phyloP scores from a whole-genome alignment of 768 basidiomycete species.

The Suillus placidus region DNA sequence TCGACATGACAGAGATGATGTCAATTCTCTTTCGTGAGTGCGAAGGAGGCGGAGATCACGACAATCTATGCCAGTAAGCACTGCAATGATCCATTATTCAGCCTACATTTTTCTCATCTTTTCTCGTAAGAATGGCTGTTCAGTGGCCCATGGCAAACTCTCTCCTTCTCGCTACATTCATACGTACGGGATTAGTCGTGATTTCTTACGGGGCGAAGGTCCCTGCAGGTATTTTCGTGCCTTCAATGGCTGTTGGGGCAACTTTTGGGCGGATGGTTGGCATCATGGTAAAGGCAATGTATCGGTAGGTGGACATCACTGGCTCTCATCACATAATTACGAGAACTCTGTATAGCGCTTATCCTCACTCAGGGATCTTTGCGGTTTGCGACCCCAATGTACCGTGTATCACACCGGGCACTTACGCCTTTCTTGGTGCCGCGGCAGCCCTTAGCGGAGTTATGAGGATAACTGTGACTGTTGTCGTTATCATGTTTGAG shows the following conservation, averaged over 20 bases:
- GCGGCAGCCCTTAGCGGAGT: constrained; percentile 95
- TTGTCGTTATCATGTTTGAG: constrained; percentile 99
- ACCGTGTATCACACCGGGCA: constrained; percentile 97
- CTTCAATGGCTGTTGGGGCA: constrained; percentile 98
- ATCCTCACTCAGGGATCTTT: constrained; percentile 85
- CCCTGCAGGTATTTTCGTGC: constrained; percentile 97
- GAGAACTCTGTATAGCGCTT: constrained; percentile 53
- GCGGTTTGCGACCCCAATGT: constrained; percentile 88
- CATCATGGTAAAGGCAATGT: constrained; percentile 92
- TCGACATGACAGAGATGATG: constrained; percentile 98
- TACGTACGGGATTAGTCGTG: constrained; percentile 84
- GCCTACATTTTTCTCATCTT: constrained; percentile 10
- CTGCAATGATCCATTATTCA: neutral
- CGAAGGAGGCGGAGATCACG: constrained; percentile 88
- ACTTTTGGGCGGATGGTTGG: constrained; percentile 97
- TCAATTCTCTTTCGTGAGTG: constrained; percentile 95
- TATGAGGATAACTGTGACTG: constrained; percentile 96
- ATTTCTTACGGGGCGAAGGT: constrained; percentile 96
- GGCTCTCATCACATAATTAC: neutral
- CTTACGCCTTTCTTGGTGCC: constrained; percentile 96
- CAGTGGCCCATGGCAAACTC: constrained; percentile 98
- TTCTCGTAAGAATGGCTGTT: constrained; percentile 63
- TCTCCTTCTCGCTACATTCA: constrained; percentile 85
- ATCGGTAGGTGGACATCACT: constrained; percentile 54
- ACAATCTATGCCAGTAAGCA: constrained; percentile 93